Evolutionary conservation across 371 early-diverging fungal genomes (phyloP), one percentile per base, ranked within the genome.

Genomic region (Mucor lusitanicus): DNA sequence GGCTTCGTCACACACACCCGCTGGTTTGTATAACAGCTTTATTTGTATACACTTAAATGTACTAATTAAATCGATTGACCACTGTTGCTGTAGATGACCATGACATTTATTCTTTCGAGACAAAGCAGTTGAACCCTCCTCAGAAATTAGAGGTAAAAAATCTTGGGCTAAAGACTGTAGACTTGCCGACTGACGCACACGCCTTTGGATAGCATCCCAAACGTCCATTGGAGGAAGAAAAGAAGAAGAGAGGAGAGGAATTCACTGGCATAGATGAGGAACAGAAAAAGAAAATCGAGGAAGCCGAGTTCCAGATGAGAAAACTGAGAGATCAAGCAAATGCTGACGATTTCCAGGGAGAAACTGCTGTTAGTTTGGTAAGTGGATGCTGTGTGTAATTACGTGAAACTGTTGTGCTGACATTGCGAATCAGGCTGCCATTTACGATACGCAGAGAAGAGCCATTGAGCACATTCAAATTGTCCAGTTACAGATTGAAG

Each of bases 71-170:
- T 56, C 23, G 23, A 37, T 21, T 35, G 11, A 30, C 54, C 17
- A 30, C 46, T 35, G 40, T 76, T 81, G 94, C 46, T 35, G 40
- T 76, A 81, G 94, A 94, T 80, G 94, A 93, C 68, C 95, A 95
- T 73, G 94, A 94, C 71, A 63, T 94, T 33, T 74, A 85, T 19
- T 82, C 90, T 1, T 88, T 94, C 64, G 92, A 93, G 54, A 82
- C 87, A 1, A 91, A 82, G 63, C 90, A 95, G 67, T 72, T 92
- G 28, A 87, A 94, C 66, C 94, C 94, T 28, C 80, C 83, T 1
- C 67, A 77, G 15, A 83, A 82, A 42, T 44, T 60, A 28, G 67
- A 78, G 64, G 89, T 87, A 30, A 85, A 67, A 59, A 6, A 2
- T 6, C 13, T 32, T 6, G 7, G 56, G 15, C 1, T 57, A 21